Conservation (phyloP, 2,329 filamentous ascomycete genomes). For the Diaporthe humulicola region DNA sequence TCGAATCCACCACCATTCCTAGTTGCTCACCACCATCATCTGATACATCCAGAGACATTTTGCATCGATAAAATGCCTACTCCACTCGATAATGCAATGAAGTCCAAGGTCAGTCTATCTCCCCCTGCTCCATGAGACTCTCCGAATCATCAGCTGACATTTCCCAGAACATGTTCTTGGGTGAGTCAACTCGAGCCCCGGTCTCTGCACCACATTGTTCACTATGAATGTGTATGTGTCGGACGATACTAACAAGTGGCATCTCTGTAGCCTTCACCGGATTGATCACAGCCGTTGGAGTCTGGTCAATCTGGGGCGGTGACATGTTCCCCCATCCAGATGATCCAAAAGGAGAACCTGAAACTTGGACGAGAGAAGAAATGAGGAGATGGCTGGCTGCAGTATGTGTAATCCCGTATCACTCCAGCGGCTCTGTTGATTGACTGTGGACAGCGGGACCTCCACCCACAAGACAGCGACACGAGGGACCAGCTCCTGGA, state of each 20-base stretch:
- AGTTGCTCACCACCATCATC: background rate
- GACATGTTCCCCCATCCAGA: conserved; percentile 82
- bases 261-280: conserved; percentile 77
- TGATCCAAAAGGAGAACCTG: conserved; percentile 83
- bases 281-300: conserved; percentile 83
- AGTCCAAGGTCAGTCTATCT: conserved; percentile 71
- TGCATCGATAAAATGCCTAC: conserved; percentile 72
- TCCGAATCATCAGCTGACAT: background rate
- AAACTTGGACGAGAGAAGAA: conserved; percentile 83
- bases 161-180: conserved; percentile 76
- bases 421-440: background rate
- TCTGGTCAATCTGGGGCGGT: conserved; percentile 87
- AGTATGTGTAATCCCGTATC: conserved; percentile 65
- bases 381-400: conserved; percentile 83
- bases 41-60: background rate
- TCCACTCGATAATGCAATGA: conserved; percentile 75
- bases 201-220: background rate
- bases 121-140: conserved; percentile 16
- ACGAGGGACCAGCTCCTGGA: conserved; percentile 62
- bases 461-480: conserved; percentile 59
- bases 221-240: background rate
- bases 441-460: conserved; percentile 55
- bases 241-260: background rate
- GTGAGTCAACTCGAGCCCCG: conserved; percentile 55
- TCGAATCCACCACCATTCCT: background rate